Evolutionary conservation across 495 filamentous ascomycete genomes (phyloP), one percentile per base, ranked within the genome.

Genomic region (Aspergillus coremiiformis): DNA sequence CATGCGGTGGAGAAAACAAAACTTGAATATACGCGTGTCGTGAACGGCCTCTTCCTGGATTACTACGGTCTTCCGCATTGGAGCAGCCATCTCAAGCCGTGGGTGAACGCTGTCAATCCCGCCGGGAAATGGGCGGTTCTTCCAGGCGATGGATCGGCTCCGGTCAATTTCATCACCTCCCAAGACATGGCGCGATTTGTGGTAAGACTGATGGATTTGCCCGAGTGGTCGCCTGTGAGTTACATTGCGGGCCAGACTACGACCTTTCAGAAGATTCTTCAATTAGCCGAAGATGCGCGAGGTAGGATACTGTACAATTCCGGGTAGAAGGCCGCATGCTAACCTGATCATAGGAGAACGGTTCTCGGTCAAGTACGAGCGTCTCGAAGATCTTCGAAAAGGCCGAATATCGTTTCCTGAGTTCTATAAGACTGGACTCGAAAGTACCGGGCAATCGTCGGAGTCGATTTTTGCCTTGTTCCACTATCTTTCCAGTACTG

Each of bases 131-230:
- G 43, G 10, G 72, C 72, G 9, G 67, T 59, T 10, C 70, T 77
- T 29, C 73, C 70, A 1, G 72, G 73, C 0, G 46, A 49, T 21
- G 73, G 73, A 1, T 50, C 69, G 23, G 49, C 49, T 0, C 57
- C 47, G 3, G 58, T 69, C 12, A 42, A 57, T 14, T 72, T 74
- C 45, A 72, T 70, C 14, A 62, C 73, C 33, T 71, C 68, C n/a
- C 52, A 47, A 6, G 73, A 77, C 51, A 45, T 75, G 10, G 73
- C 55, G 33, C 68, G 64, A 42, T 73, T 75, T 47, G 64, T 72
- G 19, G 67, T 54, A 14, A 66, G 66, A 8, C 55, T 50, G 27
- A 43, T 77, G 44, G 64, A 67, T 5, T 47, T 67, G 9, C 49
- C 53, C 7, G 65, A 56, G 32, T 73, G 72, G 72, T 55, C 62